Percentiles rank a stretch among this genome's conserved stretches.
Evolutionary conservation across 73 alveolate species (phyloP).

Genomic region (Uronychia setigera): DNA sequence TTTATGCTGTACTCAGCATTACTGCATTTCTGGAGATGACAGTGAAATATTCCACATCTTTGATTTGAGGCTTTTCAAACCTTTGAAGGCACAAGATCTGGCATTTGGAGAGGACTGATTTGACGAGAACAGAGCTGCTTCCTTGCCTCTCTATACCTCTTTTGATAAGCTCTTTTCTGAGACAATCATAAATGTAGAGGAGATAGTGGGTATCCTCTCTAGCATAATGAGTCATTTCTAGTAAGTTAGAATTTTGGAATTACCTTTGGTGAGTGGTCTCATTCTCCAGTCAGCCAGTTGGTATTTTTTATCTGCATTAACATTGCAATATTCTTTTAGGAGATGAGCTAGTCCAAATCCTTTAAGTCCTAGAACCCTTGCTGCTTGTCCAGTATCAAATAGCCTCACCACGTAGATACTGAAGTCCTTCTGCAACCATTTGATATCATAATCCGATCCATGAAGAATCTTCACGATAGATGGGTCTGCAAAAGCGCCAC

Average conservation of each 20-base stretch:
- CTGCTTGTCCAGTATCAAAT: slow-evolving; percentile 97
- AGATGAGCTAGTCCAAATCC: slow-evolving; percentile 83
- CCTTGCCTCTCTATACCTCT: slow-evolving; percentile 8
- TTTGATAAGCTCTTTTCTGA: slow-evolving; percentile 36
- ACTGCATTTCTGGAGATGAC: slow-evolving; percentile 4
- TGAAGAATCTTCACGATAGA: slow-evolving; percentile 88
- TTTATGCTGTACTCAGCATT: not conserved
- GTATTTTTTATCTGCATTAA: slow-evolving; percentile 91
- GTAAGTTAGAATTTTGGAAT: not conserved
- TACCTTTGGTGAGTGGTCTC: slow-evolving; percentile 82
- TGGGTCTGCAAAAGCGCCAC: slow-evolving; percentile 67
- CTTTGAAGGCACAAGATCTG: slow-evolving; percentile 25
- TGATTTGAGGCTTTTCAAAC: slow-evolving; percentile 48
- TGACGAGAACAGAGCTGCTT: not conserved
- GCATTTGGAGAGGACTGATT: slow-evolving; percentile 4
- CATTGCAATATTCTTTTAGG: slow-evolving; percentile 77
- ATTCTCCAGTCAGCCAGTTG: slow-evolving; percentile 98
- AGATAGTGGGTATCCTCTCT: slow-evolving; percentile 97
- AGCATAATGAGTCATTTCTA: slow-evolving; percentile 95
- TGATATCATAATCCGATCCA: slow-evolving; percentile 90
- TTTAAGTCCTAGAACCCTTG: slow-evolving; percentile 73
- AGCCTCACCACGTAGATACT: slow-evolving; percentile 91
- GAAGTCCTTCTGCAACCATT: slow-evolving; percentile 95
- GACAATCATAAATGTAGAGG: slow-evolving; percentile 88
- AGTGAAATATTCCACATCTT: slow-evolving; percentile 42